Base-by-base conservation (phyloP, 1,284 basidiomycete genomes). In the Marasmius tenuissimus region DNA sequence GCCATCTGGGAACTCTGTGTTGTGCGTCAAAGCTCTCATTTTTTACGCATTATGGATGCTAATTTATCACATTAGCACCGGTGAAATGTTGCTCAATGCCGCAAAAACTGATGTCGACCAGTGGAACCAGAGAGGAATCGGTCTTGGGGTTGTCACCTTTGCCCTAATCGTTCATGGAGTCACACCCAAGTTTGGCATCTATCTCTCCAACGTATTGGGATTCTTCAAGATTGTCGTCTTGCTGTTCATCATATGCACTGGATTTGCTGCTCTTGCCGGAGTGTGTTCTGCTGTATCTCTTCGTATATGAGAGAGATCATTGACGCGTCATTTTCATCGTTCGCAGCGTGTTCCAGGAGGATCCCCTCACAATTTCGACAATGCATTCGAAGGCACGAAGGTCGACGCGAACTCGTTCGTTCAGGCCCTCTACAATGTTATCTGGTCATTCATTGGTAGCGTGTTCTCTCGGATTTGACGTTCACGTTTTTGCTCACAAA, bases 131-230 rank as follows among this genome's bases (percentile, higher is more conserved):
- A 72, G 75, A 22, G 60, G 72, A 11, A 69, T 75, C 10, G 76
- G 72, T 2, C 71, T 76, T 45, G 65, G 65, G 1, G 75, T 74
- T 62, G 66, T 82, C 27, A 75, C 77, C 4, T 72, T 74, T 45
- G 73, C 76, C 0, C 66, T 78, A 51, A 66, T 82, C 49, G 56
- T 83, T 10, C 82, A 84, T 63, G 79, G 79, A 3, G 70, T 70
- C 8, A 65, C 70, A 7, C 65, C 80, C 8, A 75, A 76, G 61
- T 78, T 73, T 72, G 82, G 82, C 0, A 68, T 84, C 3, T 73
- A 77, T 1, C 69, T 84, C 1, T 81, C 83, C 63, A 83, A 83
- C 64, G 62, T 73, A 38, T 71, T 84, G 7, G 81, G 82, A 11
- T 58, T 78, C 37, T 77, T 82, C 70, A 83, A 83, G 67, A 68